Percentiles rank a stretch among this genome's conserved stretches.
Evolutionary conservation across 345 rosid species (phyloP).

Genomic region (Crucihimalaya himalaica): DNA sequence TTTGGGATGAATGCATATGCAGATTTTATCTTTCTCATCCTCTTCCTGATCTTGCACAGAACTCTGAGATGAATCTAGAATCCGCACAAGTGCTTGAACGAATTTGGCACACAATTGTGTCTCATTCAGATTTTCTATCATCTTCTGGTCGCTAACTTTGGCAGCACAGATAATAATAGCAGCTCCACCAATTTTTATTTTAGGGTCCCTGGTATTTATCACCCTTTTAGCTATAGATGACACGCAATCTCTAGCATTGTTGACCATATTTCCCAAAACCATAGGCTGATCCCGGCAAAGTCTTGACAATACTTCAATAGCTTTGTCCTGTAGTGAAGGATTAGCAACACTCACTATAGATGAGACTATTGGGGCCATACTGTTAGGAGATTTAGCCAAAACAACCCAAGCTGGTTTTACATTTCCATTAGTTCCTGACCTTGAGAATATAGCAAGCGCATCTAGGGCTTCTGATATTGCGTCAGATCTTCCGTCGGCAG

Average conservation of each 20-base stretch:
- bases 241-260: constrained; percentile 65
- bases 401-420: constrained; percentile 94
- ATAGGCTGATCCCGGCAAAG: constrained; percentile 84
- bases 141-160: constrained; percentile 75
- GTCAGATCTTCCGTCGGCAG: constrained; percentile 65
- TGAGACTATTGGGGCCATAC: constrained; percentile 79
- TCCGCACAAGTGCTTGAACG: constrained; percentile 75
- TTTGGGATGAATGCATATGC: constrained; percentile 61
- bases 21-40: constrained; percentile 56
- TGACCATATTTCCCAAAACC: constrained; percentile 77
- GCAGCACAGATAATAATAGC: constrained; percentile 94
- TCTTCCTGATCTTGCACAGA: constrained; percentile 51
- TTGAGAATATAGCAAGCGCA: constrained; percentile 91
- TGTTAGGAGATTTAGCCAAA: constrained; percentile 76
- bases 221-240: constrained; percentile 74
- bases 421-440: constrained; percentile 60
- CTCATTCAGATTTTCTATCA: constrained; percentile 85
- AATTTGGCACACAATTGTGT: constrained; percentile 63
- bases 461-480: constrained; percentile 82
- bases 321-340: constrained; percentile 89
- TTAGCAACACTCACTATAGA: constrained; percentile 67
- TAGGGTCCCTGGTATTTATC: constrained; percentile 57
- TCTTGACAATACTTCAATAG: constrained; percentile 84
- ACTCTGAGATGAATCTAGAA: constrained; percentile 56
- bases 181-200: constrained; percentile 93